These are phyloP conservation scores for Ustulina deusta DNA, from an alignment of 2,329 filamentous ascomycete genomes.

Conservation along the genomic window DNA sequence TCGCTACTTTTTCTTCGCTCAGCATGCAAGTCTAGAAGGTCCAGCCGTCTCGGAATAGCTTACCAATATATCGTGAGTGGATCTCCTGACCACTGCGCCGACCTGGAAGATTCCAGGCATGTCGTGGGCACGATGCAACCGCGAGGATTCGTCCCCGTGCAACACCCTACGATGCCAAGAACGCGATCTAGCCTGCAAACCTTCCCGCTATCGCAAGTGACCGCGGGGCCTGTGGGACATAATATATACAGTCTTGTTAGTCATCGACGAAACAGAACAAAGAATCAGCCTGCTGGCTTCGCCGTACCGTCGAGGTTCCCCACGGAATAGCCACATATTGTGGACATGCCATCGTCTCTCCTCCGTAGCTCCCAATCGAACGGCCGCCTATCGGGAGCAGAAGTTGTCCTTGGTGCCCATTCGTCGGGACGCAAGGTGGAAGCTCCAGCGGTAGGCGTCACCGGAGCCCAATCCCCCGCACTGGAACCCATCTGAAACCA, in stretches of 20 bases:
- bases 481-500: slow-evolving; percentile 40
- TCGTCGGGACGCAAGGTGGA: slow-evolving; percentile 41
- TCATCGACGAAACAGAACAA: slow-evolving; percentile 34
- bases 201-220: slow-evolving; percentile 41
- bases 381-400: slow-evolving; percentile 44
- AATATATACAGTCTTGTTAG: slow-evolving; percentile 23
- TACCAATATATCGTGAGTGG: slow-evolving; percentile 46
- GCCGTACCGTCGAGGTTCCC: slow-evolving; percentile 45
- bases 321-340: slow-evolving; percentile 47
- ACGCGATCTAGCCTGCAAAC: slow-evolving; percentile 42
- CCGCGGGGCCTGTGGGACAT: slow-evolving; percentile 42
- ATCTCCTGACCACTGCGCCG: slow-evolving; percentile 38
- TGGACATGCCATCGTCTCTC: slow-evolving; percentile 39
- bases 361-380: slow-evolving; percentile 45
- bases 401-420: slow-evolving; percentile 49
- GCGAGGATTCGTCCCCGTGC: slow-evolving; percentile 40
- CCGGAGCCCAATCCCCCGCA: slow-evolving; percentile 48
- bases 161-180: slow-evolving; percentile 47
- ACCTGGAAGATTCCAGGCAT: slow-evolving; percentile 46
- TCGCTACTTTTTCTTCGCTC: slow-evolving; percentile 42
- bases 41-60: slow-evolving; percentile 27
- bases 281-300: not conserved
- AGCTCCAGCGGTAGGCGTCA: slow-evolving; percentile 41
- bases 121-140: slow-evolving; percentile 47
- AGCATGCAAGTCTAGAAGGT: slow-evolving; percentile 26